Percentiles rank a stretch among this genome's conserved stretches.
phyloP scores from a whole-genome alignment of 2,329 filamentous ascomycete genomes.

The Fusarium mexicanum region DNA sequence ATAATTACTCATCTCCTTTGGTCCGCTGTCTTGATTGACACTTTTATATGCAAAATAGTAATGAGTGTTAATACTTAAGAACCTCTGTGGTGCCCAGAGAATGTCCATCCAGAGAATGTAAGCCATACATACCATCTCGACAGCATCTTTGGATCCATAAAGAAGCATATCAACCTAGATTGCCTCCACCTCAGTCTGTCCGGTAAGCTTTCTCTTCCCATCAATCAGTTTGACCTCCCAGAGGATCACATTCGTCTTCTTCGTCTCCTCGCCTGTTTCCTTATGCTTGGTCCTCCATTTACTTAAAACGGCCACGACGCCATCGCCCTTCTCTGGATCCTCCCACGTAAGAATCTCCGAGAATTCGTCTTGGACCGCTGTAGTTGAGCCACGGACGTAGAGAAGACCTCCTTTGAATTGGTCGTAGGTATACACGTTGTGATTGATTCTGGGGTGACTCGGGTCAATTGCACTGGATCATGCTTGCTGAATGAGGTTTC shows the following conservation, averaged over 20 bases:
- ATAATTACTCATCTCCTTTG: too few species aligned
- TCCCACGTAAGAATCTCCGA: not conserved
- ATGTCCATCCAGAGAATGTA: too few species aligned
- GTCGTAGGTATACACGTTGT: not conserved
- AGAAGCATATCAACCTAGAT: not conserved
- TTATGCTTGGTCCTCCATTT: not conserved
- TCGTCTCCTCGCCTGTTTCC: not conserved
- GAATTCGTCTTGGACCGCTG: not conserved
- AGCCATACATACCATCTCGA: accelerated
- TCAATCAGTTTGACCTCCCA: not conserved
- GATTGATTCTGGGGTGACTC: accelerated
- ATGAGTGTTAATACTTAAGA: too few species aligned
- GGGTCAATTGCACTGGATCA: not conserved
- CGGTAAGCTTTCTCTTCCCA: not conserved
- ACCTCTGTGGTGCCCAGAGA: too few species aligned
- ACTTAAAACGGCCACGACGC: accelerated
- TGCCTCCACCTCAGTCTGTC: not conserved
- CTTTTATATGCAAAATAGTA: too few species aligned
- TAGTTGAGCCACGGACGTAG: not conserved
- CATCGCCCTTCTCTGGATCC: not conserved
- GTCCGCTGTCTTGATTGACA: accelerated
- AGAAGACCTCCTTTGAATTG: not conserved
- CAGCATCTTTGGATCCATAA: accelerated
- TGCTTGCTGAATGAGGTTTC: too few species aligned
- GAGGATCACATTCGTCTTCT: not conserved